A percentile compares a stretch with the other conserved stretches of the same genome.
Conservation (phyloP, 305 asterid genomes). For the Coffea humblotiana region DNA sequence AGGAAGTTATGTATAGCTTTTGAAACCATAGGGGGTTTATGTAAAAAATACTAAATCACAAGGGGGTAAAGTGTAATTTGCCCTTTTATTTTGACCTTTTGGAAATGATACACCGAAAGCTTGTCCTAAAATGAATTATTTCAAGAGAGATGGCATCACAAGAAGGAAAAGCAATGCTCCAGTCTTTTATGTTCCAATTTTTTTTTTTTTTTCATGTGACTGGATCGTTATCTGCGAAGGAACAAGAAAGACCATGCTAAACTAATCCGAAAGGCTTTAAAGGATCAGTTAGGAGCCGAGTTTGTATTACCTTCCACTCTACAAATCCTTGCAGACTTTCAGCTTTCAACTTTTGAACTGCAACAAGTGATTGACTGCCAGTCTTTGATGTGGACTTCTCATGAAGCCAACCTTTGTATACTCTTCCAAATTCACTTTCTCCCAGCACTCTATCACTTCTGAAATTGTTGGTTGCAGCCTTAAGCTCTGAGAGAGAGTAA, state of each 20-base stretch:
- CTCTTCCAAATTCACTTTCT: conserved; percentile 85
- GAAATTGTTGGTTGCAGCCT: conserved; percentile 67
- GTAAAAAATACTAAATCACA: too few species aligned
- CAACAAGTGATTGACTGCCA: conserved; percentile 44
- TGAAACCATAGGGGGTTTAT: too few species aligned
- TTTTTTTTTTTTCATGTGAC: too few species aligned
- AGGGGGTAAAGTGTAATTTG: too few species aligned
- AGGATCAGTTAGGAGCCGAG: too few species aligned
- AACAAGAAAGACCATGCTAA: too few species aligned
- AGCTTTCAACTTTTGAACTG: conserved; percentile 70
- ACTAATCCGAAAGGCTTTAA: background rate
- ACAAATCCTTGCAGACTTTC: conserved; percentile 70
- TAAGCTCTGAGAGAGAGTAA: conserved; percentile 56
- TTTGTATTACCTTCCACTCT: conserved; percentile 59
- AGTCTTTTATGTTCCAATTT: background rate
- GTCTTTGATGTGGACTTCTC: conserved; percentile 27
- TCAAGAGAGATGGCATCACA: too few species aligned
- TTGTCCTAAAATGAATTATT: too few species aligned
- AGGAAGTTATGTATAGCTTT: too few species aligned
- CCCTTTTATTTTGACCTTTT: too few species aligned
- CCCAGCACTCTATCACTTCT: conserved; percentile 63
- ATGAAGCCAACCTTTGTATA: conserved; percentile 70
- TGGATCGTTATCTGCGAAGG: background rate
- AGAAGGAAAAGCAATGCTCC: too few species aligned
- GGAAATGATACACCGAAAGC: too few species aligned